phyloP scores from a whole-genome alignment of 169 alveolate species.

The Eimeria acervulina region DNA sequence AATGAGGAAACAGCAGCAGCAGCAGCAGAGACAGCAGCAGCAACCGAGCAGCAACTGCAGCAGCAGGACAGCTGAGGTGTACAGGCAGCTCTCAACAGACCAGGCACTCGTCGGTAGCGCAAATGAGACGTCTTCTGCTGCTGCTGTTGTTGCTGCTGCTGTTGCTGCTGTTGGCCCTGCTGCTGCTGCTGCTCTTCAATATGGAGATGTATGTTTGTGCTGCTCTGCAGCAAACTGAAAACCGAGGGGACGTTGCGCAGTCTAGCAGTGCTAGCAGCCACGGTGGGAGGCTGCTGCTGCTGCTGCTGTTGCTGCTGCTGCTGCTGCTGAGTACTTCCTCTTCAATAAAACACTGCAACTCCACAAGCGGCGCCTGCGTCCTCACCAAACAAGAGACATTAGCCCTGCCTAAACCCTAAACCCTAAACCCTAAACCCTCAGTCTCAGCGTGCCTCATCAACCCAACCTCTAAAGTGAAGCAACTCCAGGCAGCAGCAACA shows the following conservation, averaged over 20 bases:
- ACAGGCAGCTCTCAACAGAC: not conserved
- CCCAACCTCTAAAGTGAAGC: not conserved
- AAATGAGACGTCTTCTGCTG: slow-evolving; percentile 39
- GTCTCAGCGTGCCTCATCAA: not conserved
- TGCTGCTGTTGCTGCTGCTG: slow-evolving; percentile 38
- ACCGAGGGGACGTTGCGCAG: slow-evolving; percentile 25
- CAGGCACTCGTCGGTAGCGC: slow-evolving; percentile 40
- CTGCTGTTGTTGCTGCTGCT: slow-evolving; percentile 54
- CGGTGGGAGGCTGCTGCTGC: slow-evolving; percentile 41
- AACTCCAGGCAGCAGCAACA: too few species aligned
- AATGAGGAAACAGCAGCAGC: not conserved
- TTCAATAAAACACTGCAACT: slow-evolving; percentile 15
- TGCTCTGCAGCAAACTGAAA: slow-evolving; percentile 69
- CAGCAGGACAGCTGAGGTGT: too few species aligned
- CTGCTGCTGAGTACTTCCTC: not conserved
- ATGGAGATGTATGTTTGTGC: slow-evolving; percentile 34
- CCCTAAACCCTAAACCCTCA: slow-evolving; percentile 23
- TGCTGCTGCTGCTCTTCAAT: slow-evolving; percentile 36
- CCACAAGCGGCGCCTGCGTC: slow-evolving; percentile 37
- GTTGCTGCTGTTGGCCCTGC: slow-evolving; percentile 14
- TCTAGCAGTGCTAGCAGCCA: slow-evolving; percentile 72
- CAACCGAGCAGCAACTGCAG: too few species aligned
- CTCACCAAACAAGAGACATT: not conserved
- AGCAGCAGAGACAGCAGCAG: not conserved
- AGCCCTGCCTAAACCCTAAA: not conserved